phyloP scores from a whole-genome alignment of 2,329 filamentous ascomycete genomes.

The Penicillium sp. region DNA sequence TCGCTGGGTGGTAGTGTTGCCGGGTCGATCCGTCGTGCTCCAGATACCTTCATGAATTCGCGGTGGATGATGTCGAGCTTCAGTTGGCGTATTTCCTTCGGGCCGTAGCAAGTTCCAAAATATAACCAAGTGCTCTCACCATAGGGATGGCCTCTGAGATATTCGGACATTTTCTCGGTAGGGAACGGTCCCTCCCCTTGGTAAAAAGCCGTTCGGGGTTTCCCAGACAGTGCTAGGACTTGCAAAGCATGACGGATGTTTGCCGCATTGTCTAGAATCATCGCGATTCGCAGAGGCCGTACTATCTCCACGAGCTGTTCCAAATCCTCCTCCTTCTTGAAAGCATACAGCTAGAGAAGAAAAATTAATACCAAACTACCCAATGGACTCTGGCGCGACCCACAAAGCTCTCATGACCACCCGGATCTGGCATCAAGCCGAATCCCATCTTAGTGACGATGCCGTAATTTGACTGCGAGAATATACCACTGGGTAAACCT shows the following conservation, averaged over 20 bases:
- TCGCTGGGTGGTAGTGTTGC: not conserved
- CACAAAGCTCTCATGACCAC: constrained; percentile 13
- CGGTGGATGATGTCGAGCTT: constrained; percentile 13
- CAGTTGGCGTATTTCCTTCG: constrained; percentile 11
- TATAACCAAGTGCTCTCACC: constrained; percentile 13
- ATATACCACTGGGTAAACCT: constrained; percentile 1
- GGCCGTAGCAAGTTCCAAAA: constrained; percentile 12
- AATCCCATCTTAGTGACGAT: constrained; percentile 17
- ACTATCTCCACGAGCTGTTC: constrained; percentile 11
- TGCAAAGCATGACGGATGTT: constrained; percentile 12
- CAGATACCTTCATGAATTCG: constrained; percentile 15
- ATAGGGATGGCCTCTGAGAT: constrained; percentile 1
- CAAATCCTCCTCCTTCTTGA: constrained; percentile 6
- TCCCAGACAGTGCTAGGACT: constrained; percentile 4
- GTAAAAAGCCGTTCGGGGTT: constrained; percentile 12
- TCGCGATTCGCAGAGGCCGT: constrained; percentile 11
- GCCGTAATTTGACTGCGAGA: constrained; percentile 13
- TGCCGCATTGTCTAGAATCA: constrained; percentile 13
- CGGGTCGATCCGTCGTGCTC: constrained; percentile 8
- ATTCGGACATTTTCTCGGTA: constrained; percentile 6
- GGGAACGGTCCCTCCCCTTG: constrained; percentile 6
- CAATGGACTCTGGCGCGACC: not conserved
- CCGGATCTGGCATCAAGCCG: constrained; percentile 15
- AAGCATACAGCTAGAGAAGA: constrained; percentile 4
- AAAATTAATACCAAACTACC: not conserved